A percentile compares a stretch with the other conserved stretches of the same genome.
phyloP scores from a whole-genome alignment of 2,329 filamentous ascomycete genomes.

The Amylocarpus encephaloides region DNA sequence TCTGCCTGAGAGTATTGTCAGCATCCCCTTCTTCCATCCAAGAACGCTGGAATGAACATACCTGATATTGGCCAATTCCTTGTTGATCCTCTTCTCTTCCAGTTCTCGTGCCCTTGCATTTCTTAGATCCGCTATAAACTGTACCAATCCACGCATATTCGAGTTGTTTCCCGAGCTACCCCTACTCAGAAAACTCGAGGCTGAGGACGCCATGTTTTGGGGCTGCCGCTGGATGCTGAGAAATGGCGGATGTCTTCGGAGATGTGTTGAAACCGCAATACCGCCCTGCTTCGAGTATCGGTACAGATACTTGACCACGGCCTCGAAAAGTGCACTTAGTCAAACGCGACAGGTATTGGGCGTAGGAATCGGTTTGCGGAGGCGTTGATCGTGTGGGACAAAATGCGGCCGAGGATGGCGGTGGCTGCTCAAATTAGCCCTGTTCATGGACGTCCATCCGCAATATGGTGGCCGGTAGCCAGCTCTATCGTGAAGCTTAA shows the following conservation, averaged over 20 bases:
- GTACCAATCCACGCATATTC: constrained; percentile 79
- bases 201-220: constrained; percentile 28
- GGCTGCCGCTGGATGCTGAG: neutral
- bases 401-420: constrained; percentile 5
- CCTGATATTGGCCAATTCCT: constrained; percentile 96
- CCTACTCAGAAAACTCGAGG: constrained; percentile 57
- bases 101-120: constrained; percentile 92
- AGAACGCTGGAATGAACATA: constrained; percentile 34
- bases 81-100: constrained; percentile 99
- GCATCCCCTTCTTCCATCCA: neutral
- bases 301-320: neutral
- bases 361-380: neutral
- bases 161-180: constrained; percentile 55
- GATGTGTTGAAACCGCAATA: neutral
- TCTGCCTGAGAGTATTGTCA: constrained; percentile 54
- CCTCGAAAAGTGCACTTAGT: neutral
- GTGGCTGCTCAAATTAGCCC: constrained; percentile 22
- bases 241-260: neutral
- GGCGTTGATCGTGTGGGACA: neutral
- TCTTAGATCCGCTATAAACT: constrained; percentile 94
- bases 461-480: constrained; percentile 19
- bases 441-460: constrained; percentile 26
- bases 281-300: neutral
- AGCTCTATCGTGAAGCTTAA: constrained; percentile 11
- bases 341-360: neutral